Base-by-base conservation (phyloP, 805 yeast genomes). In the Spathaspora passalidarum region DNA sequence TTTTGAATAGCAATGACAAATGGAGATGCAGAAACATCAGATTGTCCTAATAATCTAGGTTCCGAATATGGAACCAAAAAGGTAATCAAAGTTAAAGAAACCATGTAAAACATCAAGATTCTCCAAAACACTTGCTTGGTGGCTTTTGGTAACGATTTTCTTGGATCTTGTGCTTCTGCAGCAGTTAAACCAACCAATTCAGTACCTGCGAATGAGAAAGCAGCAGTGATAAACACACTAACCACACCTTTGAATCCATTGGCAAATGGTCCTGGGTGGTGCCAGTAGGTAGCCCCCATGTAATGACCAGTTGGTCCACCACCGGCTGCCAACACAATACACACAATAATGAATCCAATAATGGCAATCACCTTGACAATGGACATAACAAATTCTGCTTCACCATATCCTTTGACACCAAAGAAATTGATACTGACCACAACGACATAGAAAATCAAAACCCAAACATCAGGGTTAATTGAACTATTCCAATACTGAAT, bases 101-200 rank as follows among this genome's bases (percentile, higher is more conserved):
- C 50, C 61, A 88, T 72, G 68, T 88, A 88, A 60, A 87, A 86
- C 53, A 85, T 62, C 13, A 82, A 68, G 47, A 87, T 82, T 66
- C 94, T 76, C 91, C 92, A 86, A 67, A 88, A 85, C 3, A 86
- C 88, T 67, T 87, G 91, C 64, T 86, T 86, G 48, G 84, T 80
- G 37, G 92, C 91, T 42, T 76, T 74, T 32, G 92, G 94, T 45
- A 86, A 74, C 2, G 86, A 66, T 45, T 71, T 72, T 54, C 84
- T 71, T 39, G 94, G 92, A 61, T 85, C 79, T 29, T 65, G 76
- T 19, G 88, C 74, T 63, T 87, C 95, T 7, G 91, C 91, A 25
- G 91, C 86, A 9, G 90, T 86, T 35, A 86, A 72, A 42, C 89
- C 88, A 34, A 79, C 78, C 54, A 86, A 69, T 64, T 86, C 94